Evolutionary conservation across 495 filamentous ascomycete species (phyloP).

Genomic region (Penicilliopsis zonata): DNA sequence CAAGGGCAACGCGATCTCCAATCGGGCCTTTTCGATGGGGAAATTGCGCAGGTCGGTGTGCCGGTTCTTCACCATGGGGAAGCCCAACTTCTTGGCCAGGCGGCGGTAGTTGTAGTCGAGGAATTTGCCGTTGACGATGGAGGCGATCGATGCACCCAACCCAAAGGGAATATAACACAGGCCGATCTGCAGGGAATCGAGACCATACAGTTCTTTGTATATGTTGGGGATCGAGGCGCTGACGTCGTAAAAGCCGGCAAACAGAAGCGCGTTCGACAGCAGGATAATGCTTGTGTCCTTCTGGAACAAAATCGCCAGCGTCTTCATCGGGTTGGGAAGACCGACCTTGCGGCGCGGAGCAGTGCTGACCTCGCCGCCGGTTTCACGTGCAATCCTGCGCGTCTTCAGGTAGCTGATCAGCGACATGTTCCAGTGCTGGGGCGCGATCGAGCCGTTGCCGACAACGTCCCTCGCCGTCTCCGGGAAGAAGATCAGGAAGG

Average conservation of each 20-base stretch:
- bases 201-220: constrained; percentile 27
- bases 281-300: constrained; percentile 34
- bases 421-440: constrained; percentile 21
- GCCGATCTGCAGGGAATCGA: constrained; percentile 38
- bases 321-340: constrained; percentile 60
- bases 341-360: constrained; percentile 34
- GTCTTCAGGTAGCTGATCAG: constrained; percentile 18
- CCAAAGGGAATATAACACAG: constrained; percentile 36
- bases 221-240: constrained; percentile 27
- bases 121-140: constrained; percentile 80
- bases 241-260: constrained; percentile 19
- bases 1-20: constrained; percentile 35
- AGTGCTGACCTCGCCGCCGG: background rate
- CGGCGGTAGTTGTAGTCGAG: constrained; percentile 37
- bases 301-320: constrained; percentile 51
- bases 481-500: constrained; percentile 23
- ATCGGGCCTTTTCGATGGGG: constrained; percentile 52
- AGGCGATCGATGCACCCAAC: constrained; percentile 59
- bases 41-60: constrained; percentile 29
- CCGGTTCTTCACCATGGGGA: constrained; percentile 4
- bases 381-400: constrained; percentile 6
- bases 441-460: constrained; percentile 27
- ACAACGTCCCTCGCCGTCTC: constrained; percentile 36
- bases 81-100: constrained; percentile 15
- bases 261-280: constrained; percentile 34